Conservation (phyloP, 2,329 filamentous ascomycete genomes). For the Amauroascus niger region DNA sequence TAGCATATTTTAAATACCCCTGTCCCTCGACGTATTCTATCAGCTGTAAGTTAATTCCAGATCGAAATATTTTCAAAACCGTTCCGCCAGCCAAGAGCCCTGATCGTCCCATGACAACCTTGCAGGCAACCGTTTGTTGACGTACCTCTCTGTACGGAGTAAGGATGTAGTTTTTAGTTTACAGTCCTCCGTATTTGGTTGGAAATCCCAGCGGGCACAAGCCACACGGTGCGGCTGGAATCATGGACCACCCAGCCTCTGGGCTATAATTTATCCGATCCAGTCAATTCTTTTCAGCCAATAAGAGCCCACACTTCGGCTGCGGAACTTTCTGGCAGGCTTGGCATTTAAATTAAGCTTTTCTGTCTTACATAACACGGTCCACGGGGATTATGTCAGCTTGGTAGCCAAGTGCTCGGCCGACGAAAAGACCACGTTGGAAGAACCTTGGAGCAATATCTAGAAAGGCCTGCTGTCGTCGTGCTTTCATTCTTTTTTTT, state of each 20-base stretch:
- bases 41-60: no score
- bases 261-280: neutral
- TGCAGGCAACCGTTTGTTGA: no score
- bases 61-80: no score
- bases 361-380: neutral
- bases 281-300: neutral
- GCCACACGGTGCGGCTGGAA: neutral
- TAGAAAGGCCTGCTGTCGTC: neutral
- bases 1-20: no score
- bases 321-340: neutral
- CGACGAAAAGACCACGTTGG: constrained; percentile 13
- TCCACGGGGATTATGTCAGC: neutral
- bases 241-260: neutral
- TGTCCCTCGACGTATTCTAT: no score
- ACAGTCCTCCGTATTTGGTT: no score
- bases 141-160: no score
- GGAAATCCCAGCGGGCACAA: no score
- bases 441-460: constrained; percentile 1
- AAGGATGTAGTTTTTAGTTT: no score
- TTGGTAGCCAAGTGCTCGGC: neutral
- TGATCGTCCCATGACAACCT: no score
- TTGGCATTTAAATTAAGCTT: constrained; percentile 1
- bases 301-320: neutral
- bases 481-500: neutral
- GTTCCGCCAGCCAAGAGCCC: no score